Evolutionary conservation across 306 rosid genomes (phyloP), one percentile per base, ranked within the genome.

Genomic region (Hippophae rhamnoides): DNA sequence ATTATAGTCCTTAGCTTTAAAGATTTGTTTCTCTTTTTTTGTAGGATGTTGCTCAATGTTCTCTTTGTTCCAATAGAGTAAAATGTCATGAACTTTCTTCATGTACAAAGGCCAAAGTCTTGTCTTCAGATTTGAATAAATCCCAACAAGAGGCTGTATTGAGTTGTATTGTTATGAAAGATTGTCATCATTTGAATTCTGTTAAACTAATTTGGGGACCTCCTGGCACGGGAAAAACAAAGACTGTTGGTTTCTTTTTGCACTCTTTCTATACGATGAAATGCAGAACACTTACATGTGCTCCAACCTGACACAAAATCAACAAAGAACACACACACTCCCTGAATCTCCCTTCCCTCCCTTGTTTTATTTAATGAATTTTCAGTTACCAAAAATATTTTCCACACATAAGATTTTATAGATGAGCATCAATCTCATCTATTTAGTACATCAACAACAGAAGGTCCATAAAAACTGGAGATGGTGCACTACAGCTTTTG

Each of bases 171-270:
- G 41, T 50, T 6, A 56, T 60, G 57, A 72, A 55, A 42, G 52
- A 65, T 14, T 80, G 81, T 31, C 44, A 3, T 10, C 81, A 76
- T 25, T 14, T 26, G 14, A 63, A 63, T 38, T 47, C 62, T n/a
- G 43, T 81, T 38, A 72, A 81, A 56, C 75, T 83, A 10, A 82
- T 85, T 18, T 85, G 89, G 87, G 94, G 94, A 0, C 89, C 89
- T 54, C 94, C 89, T 0, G 85, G 85, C 11, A 82, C 89, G 2
- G 89, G 85, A 1, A 82, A 82, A 72, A 86, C 94, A 8, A 86
- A 80, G 70, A 86, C 86, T 0, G 75, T 76, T 14, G 85, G 77
- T 42, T 62, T 49, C 18, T 53, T 81, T 10, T 43, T 86, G 7
- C 53, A 58, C 31, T 62, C 58, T 13, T 64, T 82, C 1, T 79